Evolutionary conservation across 495 filamentous ascomycete genomes (phyloP).

Genomic region (Tetracladium setigerum): DNA sequence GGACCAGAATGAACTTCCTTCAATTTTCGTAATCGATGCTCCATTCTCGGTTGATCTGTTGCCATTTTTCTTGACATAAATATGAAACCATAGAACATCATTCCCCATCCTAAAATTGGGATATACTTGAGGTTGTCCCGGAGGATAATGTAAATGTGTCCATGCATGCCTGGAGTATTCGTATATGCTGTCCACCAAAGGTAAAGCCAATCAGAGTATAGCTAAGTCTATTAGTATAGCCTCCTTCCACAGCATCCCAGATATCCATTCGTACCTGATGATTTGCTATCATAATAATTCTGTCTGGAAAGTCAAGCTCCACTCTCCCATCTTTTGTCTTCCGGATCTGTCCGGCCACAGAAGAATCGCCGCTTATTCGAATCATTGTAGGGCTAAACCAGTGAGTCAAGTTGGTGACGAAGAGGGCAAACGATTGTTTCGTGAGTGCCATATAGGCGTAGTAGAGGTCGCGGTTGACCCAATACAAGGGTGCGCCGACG

Average conservation of each 20-base stretch:
- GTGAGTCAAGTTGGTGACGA: slow-evolving; percentile 68
- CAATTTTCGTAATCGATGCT: slow-evolving; percentile 61
- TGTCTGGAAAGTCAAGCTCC: slow-evolving; percentile 66
- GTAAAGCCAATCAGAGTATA: slow-evolving; percentile 87
- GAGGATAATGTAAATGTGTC: slow-evolving; percentile 78
- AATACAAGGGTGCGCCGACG: slow-evolving; percentile 62
- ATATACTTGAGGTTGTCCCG: slow-evolving; percentile 76
- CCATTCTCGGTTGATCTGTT: slow-evolving; percentile 63
- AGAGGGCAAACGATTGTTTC: slow-evolving; percentile 66
- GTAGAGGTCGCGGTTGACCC: slow-evolving; percentile 59
- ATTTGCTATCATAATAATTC: slow-evolving; percentile 75
- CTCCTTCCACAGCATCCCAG: slow-evolving; percentile 2
- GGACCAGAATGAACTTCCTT: slow-evolving; percentile 45
- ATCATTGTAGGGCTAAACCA: slow-evolving; percentile 76
- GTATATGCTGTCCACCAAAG: slow-evolving; percentile 84
- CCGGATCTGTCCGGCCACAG: slow-evolving; percentile 59
- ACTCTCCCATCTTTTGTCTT: slow-evolving; percentile 58
- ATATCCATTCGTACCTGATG: slow-evolving; percentile 50
- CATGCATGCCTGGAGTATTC: slow-evolving; percentile 57
- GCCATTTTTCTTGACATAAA: slow-evolving; percentile 80
- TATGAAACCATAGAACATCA: slow-evolving; percentile 78
- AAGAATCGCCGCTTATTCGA: slow-evolving; percentile 68
- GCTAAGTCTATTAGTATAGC: slow-evolving; percentile 19
- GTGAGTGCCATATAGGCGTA: slow-evolving; percentile 73
- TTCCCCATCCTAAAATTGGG: slow-evolving; percentile 67